phyloP scores from a whole-genome alignment of 1,139 yeast species.

The Schwanniomyces etchellsii region DNA sequence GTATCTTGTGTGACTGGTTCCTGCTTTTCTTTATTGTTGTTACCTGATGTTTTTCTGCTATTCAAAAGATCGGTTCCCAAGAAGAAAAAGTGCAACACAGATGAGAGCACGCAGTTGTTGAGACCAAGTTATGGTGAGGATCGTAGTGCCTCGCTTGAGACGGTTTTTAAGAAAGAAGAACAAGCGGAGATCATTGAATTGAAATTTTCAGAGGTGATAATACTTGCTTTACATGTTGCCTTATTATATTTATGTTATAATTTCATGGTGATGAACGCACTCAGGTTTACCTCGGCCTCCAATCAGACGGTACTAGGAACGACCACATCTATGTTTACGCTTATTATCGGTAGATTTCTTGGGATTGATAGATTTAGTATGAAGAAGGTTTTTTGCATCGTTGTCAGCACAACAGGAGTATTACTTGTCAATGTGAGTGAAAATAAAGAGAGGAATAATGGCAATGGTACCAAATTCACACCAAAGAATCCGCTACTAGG shows the following conservation, averaged over 20 bases:
- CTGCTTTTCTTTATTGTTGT: constrained; percentile 38
- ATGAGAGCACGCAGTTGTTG: not conserved
- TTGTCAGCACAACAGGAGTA: constrained; percentile 42
- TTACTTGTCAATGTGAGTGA: constrained; percentile 40
- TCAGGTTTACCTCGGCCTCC: constrained; percentile 49
- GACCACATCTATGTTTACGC: constrained; percentile 47
- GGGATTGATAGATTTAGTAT: constrained; percentile 37
- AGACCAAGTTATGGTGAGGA: not conserved
- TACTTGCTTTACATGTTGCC: constrained; percentile 35
- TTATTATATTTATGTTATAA: constrained; percentile 40
- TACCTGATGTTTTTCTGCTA: constrained; percentile 27
- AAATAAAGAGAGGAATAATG: constrained; percentile 8
- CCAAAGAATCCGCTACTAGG: constrained; percentile 42
- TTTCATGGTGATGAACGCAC: constrained; percentile 31
- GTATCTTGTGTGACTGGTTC: constrained; percentile 43
- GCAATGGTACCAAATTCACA: constrained; percentile 17
- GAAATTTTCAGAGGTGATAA: constrained; percentile 22
- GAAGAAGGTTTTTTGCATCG: constrained; percentile 40
- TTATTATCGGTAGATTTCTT: constrained; percentile 35
- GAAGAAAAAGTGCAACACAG: not conserved
- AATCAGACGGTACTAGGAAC: constrained; percentile 49
- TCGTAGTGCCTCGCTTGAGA: not conserved
- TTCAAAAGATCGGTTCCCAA: constrained; percentile 1
- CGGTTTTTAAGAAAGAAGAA: no score
- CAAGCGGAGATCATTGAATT: constrained; percentile 12